Base-by-base conservation (phyloP, 805 yeast species). In the Jamesozyma rosinii region DNA sequence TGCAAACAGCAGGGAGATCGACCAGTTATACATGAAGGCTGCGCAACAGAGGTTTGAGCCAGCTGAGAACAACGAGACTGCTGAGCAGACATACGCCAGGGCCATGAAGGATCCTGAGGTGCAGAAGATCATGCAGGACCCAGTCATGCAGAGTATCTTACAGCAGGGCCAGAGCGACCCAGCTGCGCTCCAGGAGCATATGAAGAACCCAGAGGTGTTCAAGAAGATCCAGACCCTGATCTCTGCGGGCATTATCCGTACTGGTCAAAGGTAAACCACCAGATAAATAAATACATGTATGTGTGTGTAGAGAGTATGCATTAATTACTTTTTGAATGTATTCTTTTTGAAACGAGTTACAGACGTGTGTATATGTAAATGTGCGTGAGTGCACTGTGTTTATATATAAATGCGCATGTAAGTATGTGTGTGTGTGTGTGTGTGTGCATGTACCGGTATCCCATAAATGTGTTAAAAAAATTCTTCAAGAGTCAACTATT, bases 231-330 rank as follows among this genome's bases (percentile, higher is more conserved):
- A 83, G 65, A 74, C 83, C 54, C 75, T 92, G 65, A 82, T 89
- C 63, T 95, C 97, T 44, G 96, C 97, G 17, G 99, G 99, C 64
- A 84, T 92, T 44, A 89, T 92, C 58, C 82, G 95, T 63, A 87
- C 95, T 27, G 81, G 95, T 61, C 81, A 64, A 52, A 42, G 44
- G 38, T 37, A 33, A 35, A 40, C 30, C 22, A 35, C 4, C 18
- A 15, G 5, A 9, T 33, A 33, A 13, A 33, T 33, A 33, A 5
- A 33, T 33, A 35, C 15, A n/a, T 35, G 24, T n/a, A 34, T 34
- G 20, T n/a, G 20, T 34, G 20, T n/a, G 20, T 34, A 34, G 20
- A 19, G 8, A 34, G 4, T n/a, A 18, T 34, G 10, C 19, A 32
- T 6, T 27, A 13, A 10, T 10, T 27, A 10, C 13, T 9, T 27